Conservation (phyloP, 2,329 filamentous ascomycete species). For the Pseudocercospora cruenta region DNA sequence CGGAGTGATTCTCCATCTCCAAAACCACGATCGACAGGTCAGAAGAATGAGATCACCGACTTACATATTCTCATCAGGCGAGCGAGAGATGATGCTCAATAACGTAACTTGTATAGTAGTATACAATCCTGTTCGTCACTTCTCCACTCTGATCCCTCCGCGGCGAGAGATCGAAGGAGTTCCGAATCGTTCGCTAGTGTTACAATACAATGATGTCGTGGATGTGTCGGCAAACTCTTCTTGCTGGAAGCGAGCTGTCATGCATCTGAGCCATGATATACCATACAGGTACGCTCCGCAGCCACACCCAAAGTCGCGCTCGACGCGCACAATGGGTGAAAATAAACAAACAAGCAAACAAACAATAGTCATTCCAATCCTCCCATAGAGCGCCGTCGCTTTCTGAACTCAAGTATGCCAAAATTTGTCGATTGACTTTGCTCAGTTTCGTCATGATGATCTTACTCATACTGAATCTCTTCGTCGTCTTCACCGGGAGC, state of each 20-base stretch:
- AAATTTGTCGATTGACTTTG: not conserved
- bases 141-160: not conserved
- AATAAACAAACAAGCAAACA: conserved; percentile 1
- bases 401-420: not conserved
- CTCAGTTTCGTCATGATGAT: not conserved
- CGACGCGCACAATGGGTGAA: not conserved
- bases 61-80: not conserved
- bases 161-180: not conserved
- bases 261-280: not conserved
- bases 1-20: not conserved
- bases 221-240: not conserved
- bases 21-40: not conserved
- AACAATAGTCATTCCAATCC: not conserved
- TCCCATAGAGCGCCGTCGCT: not conserved
- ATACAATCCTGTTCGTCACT: not conserved
- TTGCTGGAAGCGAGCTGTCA: not conserved
- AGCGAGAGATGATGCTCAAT: not conserved
- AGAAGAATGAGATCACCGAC: not conserved
- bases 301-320: conserved; percentile 6
- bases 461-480: conserved; percentile 36
- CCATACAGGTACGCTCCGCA: not conserved
- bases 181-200: not conserved
- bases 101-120: not conserved
- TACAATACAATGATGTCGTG: not conserved
- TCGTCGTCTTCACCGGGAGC: conserved; percentile 32